Conservation (phyloP, 2,329 filamentous ascomycete genomes). For the Hymenoscyphus occultus region DNA sequence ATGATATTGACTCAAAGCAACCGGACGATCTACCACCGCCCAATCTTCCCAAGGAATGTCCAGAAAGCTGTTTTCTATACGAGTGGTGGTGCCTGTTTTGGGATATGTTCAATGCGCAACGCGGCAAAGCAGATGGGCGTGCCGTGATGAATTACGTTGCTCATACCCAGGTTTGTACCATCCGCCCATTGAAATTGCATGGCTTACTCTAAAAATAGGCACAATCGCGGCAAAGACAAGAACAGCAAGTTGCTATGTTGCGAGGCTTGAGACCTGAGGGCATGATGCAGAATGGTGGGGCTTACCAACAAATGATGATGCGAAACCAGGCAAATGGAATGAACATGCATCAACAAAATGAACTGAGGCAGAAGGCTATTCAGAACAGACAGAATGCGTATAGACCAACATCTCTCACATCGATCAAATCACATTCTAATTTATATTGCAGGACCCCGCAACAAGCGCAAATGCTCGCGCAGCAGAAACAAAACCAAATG, state of each 20-base stretch:
- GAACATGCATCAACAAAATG: constrained; percentile 52
- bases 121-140: constrained; percentile 60
- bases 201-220: constrained; percentile 44
- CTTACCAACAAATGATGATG: constrained; percentile 67
- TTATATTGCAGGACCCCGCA: constrained; percentile 42
- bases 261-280: constrained; percentile 63
- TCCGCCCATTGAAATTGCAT: constrained; percentile 9
- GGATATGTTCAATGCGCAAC: constrained; percentile 88
- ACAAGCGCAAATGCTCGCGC: constrained; percentile 63
- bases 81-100: constrained; percentile 98
- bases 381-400: constrained; percentile 74
- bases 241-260: constrained; percentile 72
- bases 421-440: constrained; percentile 8
- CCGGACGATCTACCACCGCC: constrained; percentile 78
- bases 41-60: constrained; percentile 60
- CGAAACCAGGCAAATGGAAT: constrained; percentile 57
- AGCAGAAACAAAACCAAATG: constrained; percentile 78
- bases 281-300: constrained; percentile 49
- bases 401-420: constrained; percentile 35
- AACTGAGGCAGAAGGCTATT: constrained; percentile 71
- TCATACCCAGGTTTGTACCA: constrained; percentile 72
- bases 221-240: constrained; percentile 71
- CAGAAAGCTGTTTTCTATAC: constrained; percentile 80
- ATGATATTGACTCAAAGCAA: constrained; percentile 69
- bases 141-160: constrained; percentile 73